These are phyloP conservation scores for Neostapfia colusana DNA, from an alignment of 176 grass and related monocot species.

Conservation along the genomic window DNA sequence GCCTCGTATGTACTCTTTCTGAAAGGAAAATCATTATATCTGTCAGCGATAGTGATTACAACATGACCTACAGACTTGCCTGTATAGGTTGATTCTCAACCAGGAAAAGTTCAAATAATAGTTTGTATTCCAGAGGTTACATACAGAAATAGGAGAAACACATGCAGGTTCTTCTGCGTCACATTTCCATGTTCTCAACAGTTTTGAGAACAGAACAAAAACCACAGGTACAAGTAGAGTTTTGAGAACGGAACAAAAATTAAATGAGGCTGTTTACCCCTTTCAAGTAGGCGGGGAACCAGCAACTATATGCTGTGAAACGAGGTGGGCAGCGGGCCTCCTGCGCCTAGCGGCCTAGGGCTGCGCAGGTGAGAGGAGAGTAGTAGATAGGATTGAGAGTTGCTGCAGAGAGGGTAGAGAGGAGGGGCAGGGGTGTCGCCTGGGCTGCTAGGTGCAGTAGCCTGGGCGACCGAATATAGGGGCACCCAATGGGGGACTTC, in stretches of 20 bases:
- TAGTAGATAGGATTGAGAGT: too few relatives aligned
- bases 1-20: conserved; percentile 95
- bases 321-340: too few relatives aligned
- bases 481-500: too few relatives aligned
- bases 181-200: conserved; percentile 25
- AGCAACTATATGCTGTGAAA: too few relatives aligned
- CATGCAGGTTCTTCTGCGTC: too few relatives aligned
- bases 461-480: too few relatives aligned
- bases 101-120: conserved; percentile 1
- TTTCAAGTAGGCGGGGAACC: neutral
- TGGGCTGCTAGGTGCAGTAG: too few relatives aligned
- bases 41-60: conserved; percentile 13
- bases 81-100: conserved; percentile 19
- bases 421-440: too few relatives aligned
- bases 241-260: conserved; percentile 27
- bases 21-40: conserved; percentile 40
- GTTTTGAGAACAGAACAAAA: conserved; percentile 18
- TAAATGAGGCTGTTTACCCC: conserved; percentile 9
- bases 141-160: conserved; percentile 16
- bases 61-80: conserved; percentile 9
- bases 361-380: too few relatives aligned
- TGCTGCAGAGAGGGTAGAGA: too few relatives aligned
- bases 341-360: too few relatives aligned
- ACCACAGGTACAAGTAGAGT: conserved; percentile 19
- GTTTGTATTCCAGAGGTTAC: conserved; percentile 1